Percentiles rank a stretch among this genome's conserved stretches.
phyloP scores from a whole-genome alignment of 805 yeast genomes.

The Cyberlindnera nakhonratchasimensis region DNA sequence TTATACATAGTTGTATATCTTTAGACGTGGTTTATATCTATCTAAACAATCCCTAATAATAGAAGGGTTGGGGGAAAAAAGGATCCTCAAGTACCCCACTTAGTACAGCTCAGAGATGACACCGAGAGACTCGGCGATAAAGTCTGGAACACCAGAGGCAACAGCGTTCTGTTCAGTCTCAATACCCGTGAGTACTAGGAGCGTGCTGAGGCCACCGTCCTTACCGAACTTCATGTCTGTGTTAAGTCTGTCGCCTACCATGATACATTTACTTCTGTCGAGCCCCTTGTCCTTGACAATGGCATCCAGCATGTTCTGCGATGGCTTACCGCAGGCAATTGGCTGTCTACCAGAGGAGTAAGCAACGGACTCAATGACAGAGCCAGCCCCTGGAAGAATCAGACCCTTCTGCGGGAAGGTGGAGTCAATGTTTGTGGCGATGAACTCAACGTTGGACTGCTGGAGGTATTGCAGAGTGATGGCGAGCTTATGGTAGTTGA shows the following conservation, averaged over 20 bases:
- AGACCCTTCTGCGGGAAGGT: conserved; percentile 89
- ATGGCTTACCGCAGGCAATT: conserved; percentile 90
- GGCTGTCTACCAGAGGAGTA: conserved; percentile 80
- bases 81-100: not conserved
- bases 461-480: conserved; percentile 78
- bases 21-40: too few species aligned
- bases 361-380: conserved; percentile 74
- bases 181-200: conserved; percentile 88
- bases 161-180: conserved; percentile 67
- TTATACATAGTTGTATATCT: too few species aligned
- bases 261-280: conserved; percentile 62
- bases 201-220: conserved; percentile 80
- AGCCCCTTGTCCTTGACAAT: conserved; percentile 59
- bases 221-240: conserved; percentile 93
- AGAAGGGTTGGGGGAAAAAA: too few species aligned
- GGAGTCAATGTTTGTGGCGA: conserved; percentile 94
- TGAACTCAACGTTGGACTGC: conserved; percentile 58
- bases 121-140: conserved; percentile 58
- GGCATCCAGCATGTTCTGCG: conserved; percentile 84
- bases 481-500: conserved; percentile 82
- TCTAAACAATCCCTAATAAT: too few species aligned
- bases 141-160: conserved; percentile 53
- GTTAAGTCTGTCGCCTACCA: conserved; percentile 94
- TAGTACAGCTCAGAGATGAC: conserved; percentile 58
- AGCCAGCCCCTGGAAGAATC: conserved; percentile 93